A percentile compares a stretch with the other conserved stretches of the same genome.
These are phyloP conservation scores for Begonia peltatifolia DNA, from an alignment of 306 rosid species.

Conservation along the genomic window DNA sequence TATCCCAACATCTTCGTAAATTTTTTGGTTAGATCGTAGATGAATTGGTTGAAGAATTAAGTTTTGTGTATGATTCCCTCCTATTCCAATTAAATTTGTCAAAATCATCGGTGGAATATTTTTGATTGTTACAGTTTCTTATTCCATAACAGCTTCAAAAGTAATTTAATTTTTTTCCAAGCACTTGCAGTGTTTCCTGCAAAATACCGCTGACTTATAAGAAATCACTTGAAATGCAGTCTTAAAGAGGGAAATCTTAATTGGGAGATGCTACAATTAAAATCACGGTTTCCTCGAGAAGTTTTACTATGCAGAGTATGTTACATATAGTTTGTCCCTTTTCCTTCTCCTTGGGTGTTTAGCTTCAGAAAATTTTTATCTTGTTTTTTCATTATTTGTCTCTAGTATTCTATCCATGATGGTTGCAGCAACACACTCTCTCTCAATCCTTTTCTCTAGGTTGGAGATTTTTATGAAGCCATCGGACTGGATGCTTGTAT, in stretches of 20 bases:
- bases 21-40: too few relatives aligned
- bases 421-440: neutral
- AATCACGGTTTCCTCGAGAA: slow-evolving; percentile 84
- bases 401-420: slow-evolving; percentile 7
- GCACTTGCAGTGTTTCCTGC: too few relatives aligned
- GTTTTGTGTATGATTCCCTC: too few relatives aligned
- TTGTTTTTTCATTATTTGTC: neutral
- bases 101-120: too few relatives aligned
- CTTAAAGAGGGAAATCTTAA: slow-evolving; percentile 87
- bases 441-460: slow-evolving; percentile 28
- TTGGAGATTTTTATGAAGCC: slow-evolving; percentile 93
- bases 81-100: too few relatives aligned
- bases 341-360: too few relatives aligned
- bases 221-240: slow-evolving; percentile 19
- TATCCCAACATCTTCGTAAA: too few relatives aligned
- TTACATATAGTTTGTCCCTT: neutral
- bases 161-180: too few relatives aligned
- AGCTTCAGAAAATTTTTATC: neutral
- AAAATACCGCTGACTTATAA: too few relatives aligned
- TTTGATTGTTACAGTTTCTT: too few relatives aligned
- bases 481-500: slow-evolving; percentile 82
- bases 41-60: too few relatives aligned
- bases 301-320: slow-evolving; percentile 88
- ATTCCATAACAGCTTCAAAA: too few relatives aligned
- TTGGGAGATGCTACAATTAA: slow-evolving; percentile 78